phyloP scores from a whole-genome alignment of 148 eudicot genomes.

The Salicornia ramosissima region DNA sequence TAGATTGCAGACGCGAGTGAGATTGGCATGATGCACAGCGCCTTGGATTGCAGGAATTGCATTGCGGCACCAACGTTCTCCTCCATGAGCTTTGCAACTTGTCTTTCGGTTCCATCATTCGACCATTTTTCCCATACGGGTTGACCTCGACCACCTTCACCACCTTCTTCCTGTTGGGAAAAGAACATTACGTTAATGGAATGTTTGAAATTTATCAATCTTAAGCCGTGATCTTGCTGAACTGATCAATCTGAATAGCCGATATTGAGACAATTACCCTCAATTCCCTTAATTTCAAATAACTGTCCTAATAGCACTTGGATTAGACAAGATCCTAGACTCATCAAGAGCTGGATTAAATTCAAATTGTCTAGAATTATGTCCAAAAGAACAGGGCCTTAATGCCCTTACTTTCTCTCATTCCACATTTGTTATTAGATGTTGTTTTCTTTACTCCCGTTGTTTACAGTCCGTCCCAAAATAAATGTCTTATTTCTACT shows the following conservation, averaged over 20 bases:
- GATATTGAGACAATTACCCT: too few relatives aligned
- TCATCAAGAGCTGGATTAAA: too few relatives aligned
- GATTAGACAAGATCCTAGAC: not conserved
- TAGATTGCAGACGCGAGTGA: constrained; percentile 94
- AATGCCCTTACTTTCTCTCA: not conserved
- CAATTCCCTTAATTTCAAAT: too few relatives aligned
- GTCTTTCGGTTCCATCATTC: constrained; percentile 92
- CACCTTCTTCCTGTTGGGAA: constrained; percentile 54
- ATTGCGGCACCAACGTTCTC: constrained; percentile 96
- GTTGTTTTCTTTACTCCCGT: not conserved
- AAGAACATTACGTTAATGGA: constrained; percentile 11
- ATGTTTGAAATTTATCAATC: not conserved
- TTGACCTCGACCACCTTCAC: constrained; percentile 66
- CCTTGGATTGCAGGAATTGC: constrained; percentile 97
- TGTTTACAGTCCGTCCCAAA: too few relatives aligned
- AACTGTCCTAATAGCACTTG: too few relatives aligned
- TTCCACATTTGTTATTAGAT: not conserved
- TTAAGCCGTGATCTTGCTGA: too few relatives aligned
- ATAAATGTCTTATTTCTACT: too few relatives aligned
- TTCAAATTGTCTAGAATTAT: too few relatives aligned
- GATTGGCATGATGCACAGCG: constrained; percentile 95
- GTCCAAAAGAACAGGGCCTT: too few relatives aligned
- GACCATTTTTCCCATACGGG: constrained; percentile 99
- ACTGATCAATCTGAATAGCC: too few relatives aligned
- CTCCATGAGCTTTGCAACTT: constrained; percentile 96